Base-by-base conservation (phyloP, 768 basidiomycete species). In the Podaxis sp. region DNA sequence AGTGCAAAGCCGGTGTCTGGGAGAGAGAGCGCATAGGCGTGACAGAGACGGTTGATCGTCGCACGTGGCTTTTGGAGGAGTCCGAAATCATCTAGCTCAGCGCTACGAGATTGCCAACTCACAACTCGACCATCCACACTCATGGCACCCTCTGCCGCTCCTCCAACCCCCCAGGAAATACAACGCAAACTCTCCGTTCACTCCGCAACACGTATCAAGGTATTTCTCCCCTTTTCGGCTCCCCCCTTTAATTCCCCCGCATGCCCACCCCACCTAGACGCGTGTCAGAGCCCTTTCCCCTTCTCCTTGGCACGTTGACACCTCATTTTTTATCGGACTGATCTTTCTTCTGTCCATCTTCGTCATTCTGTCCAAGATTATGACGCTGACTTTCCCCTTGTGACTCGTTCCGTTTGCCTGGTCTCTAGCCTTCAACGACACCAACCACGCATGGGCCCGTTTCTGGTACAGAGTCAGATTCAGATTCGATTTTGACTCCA, bases 381-480 rank as follows among this genome's bases (percentile, higher is more conserved):
- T 33, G 33, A 9, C 33, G 33, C 33, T 33, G 33, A 33, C 33
- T 33, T 33, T 33, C 33, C 33, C 9, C 8, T 9, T 33, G 33
- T 6, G 33, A 33, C 8, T 33, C 33, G 33, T 33, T 9, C 8
- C 61, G 55, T 68, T 57, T 64, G 36, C 54, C 65, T 57, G 11
- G 11, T 64, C 28, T 33, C 57, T 19, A 22, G 17, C 38, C 48
- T 49, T 26, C 26, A 49, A 17, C 48, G 12, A 8, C n/a, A 44
- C 42, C n/a, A 44, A 19, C 42, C 4, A 19, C 42, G 42, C 42
- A 64, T 19, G 72, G 72, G 19, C 70, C 66, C 46, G 79, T 88
- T 13, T 91, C 91, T 61, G 89, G 90, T 39, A 90, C 87, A 62
- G 92, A 94, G 73, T 92, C 90, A n/a, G 92, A 93, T 74, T 93